phyloP scores from a whole-genome alignment of 73 alveolate species.

The Effrenium voratum region DNA sequence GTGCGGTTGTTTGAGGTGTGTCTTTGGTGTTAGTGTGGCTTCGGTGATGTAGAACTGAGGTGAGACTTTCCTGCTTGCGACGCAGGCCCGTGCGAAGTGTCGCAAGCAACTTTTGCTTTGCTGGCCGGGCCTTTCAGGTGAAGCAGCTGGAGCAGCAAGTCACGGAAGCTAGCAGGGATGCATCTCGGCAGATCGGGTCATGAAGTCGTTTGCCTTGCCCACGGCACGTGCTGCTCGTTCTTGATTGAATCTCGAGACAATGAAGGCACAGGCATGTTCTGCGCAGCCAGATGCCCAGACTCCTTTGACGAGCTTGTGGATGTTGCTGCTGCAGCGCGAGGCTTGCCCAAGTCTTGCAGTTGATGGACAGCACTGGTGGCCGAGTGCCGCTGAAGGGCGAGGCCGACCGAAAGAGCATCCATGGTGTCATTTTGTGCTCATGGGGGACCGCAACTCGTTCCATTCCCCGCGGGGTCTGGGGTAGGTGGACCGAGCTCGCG shows the following conservation, averaged over 20 bases:
- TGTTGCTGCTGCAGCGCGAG: neutral
- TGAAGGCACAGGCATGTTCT: conserved; percentile 48
- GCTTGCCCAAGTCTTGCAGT: conserved; percentile 74
- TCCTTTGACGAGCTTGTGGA: neutral
- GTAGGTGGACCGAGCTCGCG: conserved; percentile 81
- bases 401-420: neutral
- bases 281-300: conserved; percentile 32
- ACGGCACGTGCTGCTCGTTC: neutral
- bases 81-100: conserved; percentile 1
- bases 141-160: conserved; percentile 87
- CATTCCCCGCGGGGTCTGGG: neutral
- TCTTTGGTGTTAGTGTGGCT: neutral
- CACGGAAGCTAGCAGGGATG: conserved; percentile 78
- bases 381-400: conserved; percentile 87
- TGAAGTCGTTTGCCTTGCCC: neutral
- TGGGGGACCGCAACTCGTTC: neutral
- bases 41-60: neutral
- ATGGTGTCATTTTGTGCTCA: neutral
- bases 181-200: neutral
- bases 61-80: conserved; percentile 60
- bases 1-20: neutral
- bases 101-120: neutral
- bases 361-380: conserved; percentile 82
- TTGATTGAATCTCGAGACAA: neutral
- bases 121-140: neutral